Percentiles rank a stretch among this genome's conserved stretches.
phyloP scores from a whole-genome alignment of 169 alveolate species.

The Blepharisma undulans region DNA sequence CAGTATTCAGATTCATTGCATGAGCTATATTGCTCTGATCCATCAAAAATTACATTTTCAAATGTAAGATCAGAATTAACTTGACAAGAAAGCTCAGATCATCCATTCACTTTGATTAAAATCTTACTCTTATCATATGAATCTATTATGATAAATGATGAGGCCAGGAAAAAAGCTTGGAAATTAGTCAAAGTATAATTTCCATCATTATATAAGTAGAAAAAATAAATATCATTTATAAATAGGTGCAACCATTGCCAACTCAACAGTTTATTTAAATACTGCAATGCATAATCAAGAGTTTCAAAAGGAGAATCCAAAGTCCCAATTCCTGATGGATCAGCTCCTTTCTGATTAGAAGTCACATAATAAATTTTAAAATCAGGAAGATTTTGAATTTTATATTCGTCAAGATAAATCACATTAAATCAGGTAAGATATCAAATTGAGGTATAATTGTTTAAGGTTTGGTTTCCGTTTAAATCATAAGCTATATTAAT shows the following conservation, averaged over 20 bases:
- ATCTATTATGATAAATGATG: no score
- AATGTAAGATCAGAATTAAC: no score
- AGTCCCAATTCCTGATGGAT: not conserved
- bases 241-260: not conserved
- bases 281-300: not conserved
- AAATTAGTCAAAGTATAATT: not conserved
- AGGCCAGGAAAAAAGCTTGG: no score
- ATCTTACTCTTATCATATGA: not conserved
- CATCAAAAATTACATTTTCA: not conserved
- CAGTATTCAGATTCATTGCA: not conserved
- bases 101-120: not conserved
- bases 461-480: no score
- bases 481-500: no score
- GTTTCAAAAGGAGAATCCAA: not conserved
- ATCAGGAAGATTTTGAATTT: no score
- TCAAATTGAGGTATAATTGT: no score
- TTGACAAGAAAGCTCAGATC: no score
- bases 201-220: not conserved
- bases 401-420: no score
- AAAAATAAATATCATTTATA: not conserved
- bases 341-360: not conserved
- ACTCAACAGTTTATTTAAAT: no score
- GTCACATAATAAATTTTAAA: not conserved
- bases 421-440: no score
- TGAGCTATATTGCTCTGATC: not conserved